phyloP scores from a whole-genome alignment of 164 flowering plant genomes.

The Dillenia suffruticosa region DNA sequence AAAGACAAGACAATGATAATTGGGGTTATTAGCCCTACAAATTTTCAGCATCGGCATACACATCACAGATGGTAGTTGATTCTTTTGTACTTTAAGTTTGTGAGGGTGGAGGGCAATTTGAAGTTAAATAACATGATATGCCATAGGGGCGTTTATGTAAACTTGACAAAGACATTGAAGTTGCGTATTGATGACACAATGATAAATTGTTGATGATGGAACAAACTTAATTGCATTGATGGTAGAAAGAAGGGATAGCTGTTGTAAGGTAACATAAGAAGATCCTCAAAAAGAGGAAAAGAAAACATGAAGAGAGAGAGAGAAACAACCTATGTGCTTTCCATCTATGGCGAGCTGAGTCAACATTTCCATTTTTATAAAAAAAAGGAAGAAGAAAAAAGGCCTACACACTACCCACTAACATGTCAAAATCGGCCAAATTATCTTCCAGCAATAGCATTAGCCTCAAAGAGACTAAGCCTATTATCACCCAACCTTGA shows the following conservation, averaged over 20 bases:
- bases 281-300: not conserved
- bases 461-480: constrained; percentile 44
- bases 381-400: no score
- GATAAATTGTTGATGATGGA: not conserved
- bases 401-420: no score
- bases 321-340: constrained; percentile 5
- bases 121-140: no score
- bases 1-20: no score
- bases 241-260: constrained; percentile 1
- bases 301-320: not conserved
- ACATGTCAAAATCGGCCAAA: no score
- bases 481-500: constrained; percentile 73
- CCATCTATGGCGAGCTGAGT: constrained; percentile 17
- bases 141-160: not conserved
- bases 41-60: no score
- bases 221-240: constrained; percentile 1
- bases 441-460: not conserved
- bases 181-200: constrained; percentile 2
- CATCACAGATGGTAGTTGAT: no score
- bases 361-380: constrained; percentile 6
- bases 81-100: no score
- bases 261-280: not conserved
- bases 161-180: not conserved
- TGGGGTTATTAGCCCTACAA: no score
- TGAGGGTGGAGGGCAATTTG: no score